Conservation (phyloP, 192 early-diverging fungal species). For the Neocallimastix lanati region DNA sequence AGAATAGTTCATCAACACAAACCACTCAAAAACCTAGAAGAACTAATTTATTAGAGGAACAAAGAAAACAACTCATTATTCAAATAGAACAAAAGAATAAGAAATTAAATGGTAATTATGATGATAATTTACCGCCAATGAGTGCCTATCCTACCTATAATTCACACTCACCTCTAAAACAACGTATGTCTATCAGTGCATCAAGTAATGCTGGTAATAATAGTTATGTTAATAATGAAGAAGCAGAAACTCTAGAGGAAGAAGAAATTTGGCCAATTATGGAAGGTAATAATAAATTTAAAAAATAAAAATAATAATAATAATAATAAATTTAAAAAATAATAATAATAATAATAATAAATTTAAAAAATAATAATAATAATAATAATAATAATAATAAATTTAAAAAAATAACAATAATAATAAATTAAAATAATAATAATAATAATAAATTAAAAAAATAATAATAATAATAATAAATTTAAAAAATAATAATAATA, state of each 20-base stretch:
- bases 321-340: not conserved
- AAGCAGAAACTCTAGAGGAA: slow-evolving; percentile 22
- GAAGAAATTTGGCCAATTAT: slow-evolving; percentile 61
- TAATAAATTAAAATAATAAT: too few species aligned
- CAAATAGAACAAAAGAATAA: not conserved
- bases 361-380: too few species aligned
- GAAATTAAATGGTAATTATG: not conserved
- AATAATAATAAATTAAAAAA: too few species aligned
- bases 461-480: too few species aligned
- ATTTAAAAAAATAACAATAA: too few species aligned
- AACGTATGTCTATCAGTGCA: slow-evolving; percentile 6
- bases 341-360: too few species aligned
- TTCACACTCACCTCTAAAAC: slow-evolving; percentile 4
- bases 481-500: too few species aligned
- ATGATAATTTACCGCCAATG: not conserved
- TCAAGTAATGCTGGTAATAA: slow-evolving; percentile 1
- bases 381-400: too few species aligned
- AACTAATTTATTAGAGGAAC: not conserved
- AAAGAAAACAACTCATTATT: not conserved
- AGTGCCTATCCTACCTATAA: not conserved
- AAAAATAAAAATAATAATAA: not conserved
- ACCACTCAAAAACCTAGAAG: not conserved
- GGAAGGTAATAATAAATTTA: slow-evolving; percentile 19
- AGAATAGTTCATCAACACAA: not conserved
- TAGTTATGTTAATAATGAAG: slow-evolving; percentile 15